Base-by-base conservation (phyloP, 345 rosid genomes). In the Cochlearia excelsa region DNA sequence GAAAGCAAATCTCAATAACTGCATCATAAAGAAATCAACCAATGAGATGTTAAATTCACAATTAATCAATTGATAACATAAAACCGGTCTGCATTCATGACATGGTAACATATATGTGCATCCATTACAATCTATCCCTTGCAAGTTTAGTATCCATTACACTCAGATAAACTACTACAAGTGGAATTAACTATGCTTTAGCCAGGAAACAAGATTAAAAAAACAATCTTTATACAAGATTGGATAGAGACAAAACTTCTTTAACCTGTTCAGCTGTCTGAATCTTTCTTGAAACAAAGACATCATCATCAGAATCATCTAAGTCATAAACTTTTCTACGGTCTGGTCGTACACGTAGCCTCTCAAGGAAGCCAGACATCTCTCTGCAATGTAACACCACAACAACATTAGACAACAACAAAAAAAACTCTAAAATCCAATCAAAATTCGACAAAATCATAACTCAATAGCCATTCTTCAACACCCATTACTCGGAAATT, bases 281-380 rank as follows among this genome's bases (percentile, higher is more conserved):
- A 67, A 68, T 38, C 58, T 77, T 84, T 58, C 75, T 46, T 23
- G 57, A 48, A 23, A 61, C 57, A 57, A 82, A 79, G 73, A 80
- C 82, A 6, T 79, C 78, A 42, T 87, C 90, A 61, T 87, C 91
- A 0, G 86, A 82, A 30, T 81, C 86, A 74, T 84, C 86, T 39
- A 72, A 35, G 63, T 71, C 80, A 61, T 83, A 90, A 55, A 78
- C 9, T 10, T 88, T 92, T 70, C 46, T 82, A 56, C 85, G 77
- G 40, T 78, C 88, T 43, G 96, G 78, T 73, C 96, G 74, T 57
- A 54, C 75, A 11, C 96, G 86, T 3, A 82, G 80, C 82, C 90
- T 79, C 70, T 83, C 95, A 31, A 76, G 78, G 73, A 83, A 75
- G 80, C 82, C 81, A 75, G 83, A 83, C 98, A 91, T 91, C 33